Evolutionary conservation across 345 rosid species (phyloP).

Genomic region (Melastoma malabathricum): DNA sequence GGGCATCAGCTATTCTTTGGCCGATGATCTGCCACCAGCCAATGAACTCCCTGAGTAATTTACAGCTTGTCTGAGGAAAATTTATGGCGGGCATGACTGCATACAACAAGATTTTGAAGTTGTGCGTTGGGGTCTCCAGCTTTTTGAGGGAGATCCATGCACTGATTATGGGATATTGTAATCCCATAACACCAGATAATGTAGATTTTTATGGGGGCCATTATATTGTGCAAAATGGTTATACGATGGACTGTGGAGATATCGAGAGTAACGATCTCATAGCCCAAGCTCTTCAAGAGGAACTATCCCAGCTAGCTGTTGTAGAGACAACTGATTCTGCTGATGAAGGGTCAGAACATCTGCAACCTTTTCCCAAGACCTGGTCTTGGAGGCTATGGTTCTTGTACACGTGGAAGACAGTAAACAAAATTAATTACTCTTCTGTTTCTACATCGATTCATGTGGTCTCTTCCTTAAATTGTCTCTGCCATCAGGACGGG

Average conservation of each 20-base stretch:
- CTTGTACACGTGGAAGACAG: slow-evolving; percentile 22
- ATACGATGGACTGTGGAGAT: slow-evolving; percentile 16
- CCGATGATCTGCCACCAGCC: too few relatives aligned
- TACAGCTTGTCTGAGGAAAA: background rate
- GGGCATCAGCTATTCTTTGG: too few relatives aligned
- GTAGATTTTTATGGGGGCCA: slow-evolving; percentile 24
- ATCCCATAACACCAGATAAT: slow-evolving; percentile 18
- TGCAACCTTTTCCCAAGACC: slow-evolving; percentile 18
- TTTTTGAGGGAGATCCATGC: slow-evolving; percentile 42
- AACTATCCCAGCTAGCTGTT: slow-evolving; percentile 46
- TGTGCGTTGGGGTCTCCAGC: slow-evolving; percentile 44
- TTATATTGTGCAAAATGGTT: slow-evolving; percentile 25
- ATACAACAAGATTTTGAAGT: slow-evolving; percentile 47
- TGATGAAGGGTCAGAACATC: slow-evolving; percentile 14
- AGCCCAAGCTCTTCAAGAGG: slow-evolving; percentile 53
- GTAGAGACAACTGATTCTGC: slow-evolving; percentile 24
- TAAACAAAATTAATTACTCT: background rate
- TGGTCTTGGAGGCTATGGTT: slow-evolving; percentile 30
- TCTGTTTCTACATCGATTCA: background rate
- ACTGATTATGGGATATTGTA: slow-evolving; percentile 24
- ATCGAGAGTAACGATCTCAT: slow-evolving; percentile 41
- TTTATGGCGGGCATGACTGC: slow-evolving; percentile 19
- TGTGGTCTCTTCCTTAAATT: slow-evolving; percentile 4
- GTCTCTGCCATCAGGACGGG: slow-evolving; percentile 22
- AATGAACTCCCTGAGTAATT: too few relatives aligned